Evolutionary conservation across 1,284 basidiomycete species (phyloP).

Genomic region (Cystobasidiaceae sp.): DNA sequence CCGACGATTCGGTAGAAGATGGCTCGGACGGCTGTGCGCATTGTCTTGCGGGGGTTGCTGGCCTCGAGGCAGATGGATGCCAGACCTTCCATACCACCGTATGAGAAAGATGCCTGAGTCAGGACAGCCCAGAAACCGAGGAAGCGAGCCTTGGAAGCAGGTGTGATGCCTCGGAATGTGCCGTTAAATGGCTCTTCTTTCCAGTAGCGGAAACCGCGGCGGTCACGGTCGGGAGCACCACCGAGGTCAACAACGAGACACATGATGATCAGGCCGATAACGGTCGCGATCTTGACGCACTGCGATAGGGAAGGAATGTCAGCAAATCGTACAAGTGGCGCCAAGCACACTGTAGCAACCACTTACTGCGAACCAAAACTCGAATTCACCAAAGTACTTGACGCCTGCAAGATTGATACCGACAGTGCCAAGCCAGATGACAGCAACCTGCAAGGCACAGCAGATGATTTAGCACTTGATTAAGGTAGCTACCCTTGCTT

Average conservation of each 20-base stretch:
- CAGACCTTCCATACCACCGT: slow-evolving; percentile 74
- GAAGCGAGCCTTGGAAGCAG: slow-evolving; percentile 48
- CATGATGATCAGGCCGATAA: slow-evolving; percentile 58
- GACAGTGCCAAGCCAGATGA: slow-evolving; percentile 47
- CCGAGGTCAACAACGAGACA: slow-evolving; percentile 61
- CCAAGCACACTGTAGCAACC: neutral
- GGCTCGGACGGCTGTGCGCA: slow-evolving; percentile 19
- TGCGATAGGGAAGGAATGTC: slow-evolving; percentile 48
- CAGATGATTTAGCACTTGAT: no score
- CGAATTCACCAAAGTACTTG: slow-evolving; percentile 57
- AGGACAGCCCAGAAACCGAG: slow-evolving; percentile 40
- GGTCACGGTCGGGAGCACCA: slow-evolving; percentile 60
- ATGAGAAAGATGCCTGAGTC: slow-evolving; percentile 67
- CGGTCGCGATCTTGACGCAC: slow-evolving; percentile 55
- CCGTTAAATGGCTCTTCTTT: slow-evolving; percentile 32
- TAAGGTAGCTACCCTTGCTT: no score
- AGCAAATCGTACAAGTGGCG: neutral
- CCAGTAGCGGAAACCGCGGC: slow-evolving; percentile 48
- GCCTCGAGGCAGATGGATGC: slow-evolving; percentile 65
- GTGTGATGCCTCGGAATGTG: slow-evolving; percentile 43
- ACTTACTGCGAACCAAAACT: slow-evolving; percentile 44
- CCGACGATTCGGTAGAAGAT: slow-evolving; percentile 64
- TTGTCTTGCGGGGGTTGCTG: slow-evolving; percentile 43
- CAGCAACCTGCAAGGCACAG: slow-evolving; percentile 41
- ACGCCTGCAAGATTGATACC: slow-evolving; percentile 36